Percentiles rank a stretch among this genome's conserved stretches.
Conservation (phyloP, 2,329 filamentous ascomycete genomes). For the Sclerotinia trifoliorum region DNA sequence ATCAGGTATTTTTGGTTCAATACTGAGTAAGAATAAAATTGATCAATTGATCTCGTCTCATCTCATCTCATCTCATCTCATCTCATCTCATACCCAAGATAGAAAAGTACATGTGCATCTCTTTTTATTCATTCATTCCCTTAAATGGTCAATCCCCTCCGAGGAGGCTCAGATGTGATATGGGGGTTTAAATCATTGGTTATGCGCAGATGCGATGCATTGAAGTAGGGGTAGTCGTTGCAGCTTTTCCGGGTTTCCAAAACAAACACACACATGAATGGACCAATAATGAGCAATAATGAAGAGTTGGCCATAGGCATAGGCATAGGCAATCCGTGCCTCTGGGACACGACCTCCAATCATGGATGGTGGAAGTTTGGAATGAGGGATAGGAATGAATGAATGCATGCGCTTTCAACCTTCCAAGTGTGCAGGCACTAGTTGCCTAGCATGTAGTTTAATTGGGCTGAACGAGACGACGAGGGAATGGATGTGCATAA, state of each 20-base stretch:
- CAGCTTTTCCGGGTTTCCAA: not conserved
- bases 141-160: not conserved
- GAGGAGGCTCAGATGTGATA: not conserved
- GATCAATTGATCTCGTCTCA: too few species aligned
- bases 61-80: too few species aligned
- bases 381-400: not conserved
- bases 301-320: not conserved
- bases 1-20: not conserved
- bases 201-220: not conserved
- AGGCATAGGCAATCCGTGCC: not conserved
- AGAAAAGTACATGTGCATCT: not conserved
- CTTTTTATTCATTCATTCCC: not conserved
- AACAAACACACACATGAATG: not conserved
- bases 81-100: too few species aligned
- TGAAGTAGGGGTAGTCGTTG: not conserved
- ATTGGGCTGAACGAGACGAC: not conserved
- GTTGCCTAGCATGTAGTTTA: not conserved
- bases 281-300: not conserved
- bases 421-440: not conserved
- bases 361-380: not conserved
- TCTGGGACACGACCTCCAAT: not conserved
- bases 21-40: not conserved
- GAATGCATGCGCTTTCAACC: too few species aligned
- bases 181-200: not conserved
- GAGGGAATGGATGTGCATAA: not conserved